Evolutionary conservation across 2,329 filamentous ascomycete genomes (phyloP), one percentile per base, ranked within the genome.

Genomic region (Fusarium tricinctum): DNA sequence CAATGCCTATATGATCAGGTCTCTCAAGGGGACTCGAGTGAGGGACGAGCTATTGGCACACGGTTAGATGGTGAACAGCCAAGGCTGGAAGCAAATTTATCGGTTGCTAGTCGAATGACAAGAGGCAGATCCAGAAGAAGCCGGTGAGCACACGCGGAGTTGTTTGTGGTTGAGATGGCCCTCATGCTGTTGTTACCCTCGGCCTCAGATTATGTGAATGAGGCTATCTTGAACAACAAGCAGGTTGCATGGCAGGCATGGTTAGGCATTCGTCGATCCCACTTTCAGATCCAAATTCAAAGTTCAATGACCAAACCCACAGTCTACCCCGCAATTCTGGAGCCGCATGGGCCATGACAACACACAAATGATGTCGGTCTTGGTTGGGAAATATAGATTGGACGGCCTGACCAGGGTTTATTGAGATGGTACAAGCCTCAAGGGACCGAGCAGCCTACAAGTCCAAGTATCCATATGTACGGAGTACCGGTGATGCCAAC

Each of bases 301-400:
- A 23, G 23, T 23, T 23, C 23, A 23, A 8, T 23, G 23, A 23
- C 7, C 23, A 23, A 45, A 56, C 38, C 66, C 49, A 69, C 43
- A 45, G 22, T 46, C 66, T 69, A 69, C 66, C 66, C 66, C 66
- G 66, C 66, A 69, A 70, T 69, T 69, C 54, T 69, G 66, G 66
- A 55, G 62, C 66, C 40, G 39, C 45, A 55, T 55, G 44, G 66
- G 48, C 40, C 47, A 66, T 65, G 66, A 62, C 55, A 53, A 42
- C 63, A 62, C 51, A 54, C 47, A 43, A 63, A 35, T 48, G 28
- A 35, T 38, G 35, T 55, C 40, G 49, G n/a, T 38, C 35, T 23
- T 26, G 43, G 43, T 42, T 22, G 23, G 54, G 47, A 59, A 39
- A 59, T 59, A 58, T 67, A 40, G 57, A 58, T 58, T 58, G 55